A percentile compares a stretch with the other conserved stretches of the same genome.
Conservation (phyloP, 768 basidiomycete species). For the Termitomyces sp. region DNA sequence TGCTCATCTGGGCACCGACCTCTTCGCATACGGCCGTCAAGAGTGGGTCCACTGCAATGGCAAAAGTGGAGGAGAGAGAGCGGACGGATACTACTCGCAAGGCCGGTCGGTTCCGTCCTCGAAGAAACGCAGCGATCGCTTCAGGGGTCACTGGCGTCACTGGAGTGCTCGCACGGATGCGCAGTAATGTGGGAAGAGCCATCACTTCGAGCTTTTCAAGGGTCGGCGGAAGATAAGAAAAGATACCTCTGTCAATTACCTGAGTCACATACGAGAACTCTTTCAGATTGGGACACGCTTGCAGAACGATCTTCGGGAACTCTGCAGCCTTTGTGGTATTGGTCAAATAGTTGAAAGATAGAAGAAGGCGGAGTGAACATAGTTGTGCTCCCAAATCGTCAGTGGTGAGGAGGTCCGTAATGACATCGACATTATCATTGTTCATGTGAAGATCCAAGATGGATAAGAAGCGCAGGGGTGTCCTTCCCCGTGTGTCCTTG, state of each 20-base stretch:
- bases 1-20: slow-evolving; percentile 6
- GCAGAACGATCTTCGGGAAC: slow-evolving; percentile 1
- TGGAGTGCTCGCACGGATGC: slow-evolving; percentile 4
- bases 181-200: slow-evolving; percentile 5
- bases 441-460: slow-evolving; percentile 5
- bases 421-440: slow-evolving; percentile 4
- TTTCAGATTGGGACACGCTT: slow-evolving; percentile 5
- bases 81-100: slow-evolving; percentile 4
- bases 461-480: slow-evolving; percentile 2
- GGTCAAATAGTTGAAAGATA: slow-evolving; percentile 7
- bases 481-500: slow-evolving; percentile 1
- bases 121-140: slow-evolving; percentile 1
- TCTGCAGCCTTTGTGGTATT: background rate
- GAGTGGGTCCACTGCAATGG: slow-evolving; percentile 2
- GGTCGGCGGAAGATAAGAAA: slow-evolving; percentile 5
- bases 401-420: background rate
- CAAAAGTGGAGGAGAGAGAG: background rate
- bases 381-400: slow-evolving; percentile 2
- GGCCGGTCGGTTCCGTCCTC: slow-evolving; percentile 2
- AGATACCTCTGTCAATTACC: background rate
- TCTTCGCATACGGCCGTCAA: slow-evolving; percentile 6
- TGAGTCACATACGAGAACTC: slow-evolving; percentile 8
- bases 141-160: slow-evolving; percentile 4
- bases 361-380: background rate
- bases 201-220: slow-evolving; percentile 6